phyloP scores from a whole-genome alignment of 768 basidiomycete species.

The Boletus reticuloceps region DNA sequence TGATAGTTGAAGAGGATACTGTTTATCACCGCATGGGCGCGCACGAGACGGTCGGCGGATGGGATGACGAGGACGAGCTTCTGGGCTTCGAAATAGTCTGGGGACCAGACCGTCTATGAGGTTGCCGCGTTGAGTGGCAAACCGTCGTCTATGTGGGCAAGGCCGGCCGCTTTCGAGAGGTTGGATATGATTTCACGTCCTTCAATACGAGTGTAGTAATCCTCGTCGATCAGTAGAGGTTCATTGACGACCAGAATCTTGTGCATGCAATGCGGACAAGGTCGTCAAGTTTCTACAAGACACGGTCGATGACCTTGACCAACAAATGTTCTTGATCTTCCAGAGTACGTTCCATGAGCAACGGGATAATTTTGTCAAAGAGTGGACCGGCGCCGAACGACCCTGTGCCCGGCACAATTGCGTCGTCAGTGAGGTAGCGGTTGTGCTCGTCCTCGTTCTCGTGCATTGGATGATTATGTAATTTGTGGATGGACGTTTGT shows the following conservation, averaged over 20 bases:
- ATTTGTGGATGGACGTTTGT: too few species aligned
- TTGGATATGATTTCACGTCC: conserved; percentile 99
- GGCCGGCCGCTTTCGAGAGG: conserved; percentile 95
- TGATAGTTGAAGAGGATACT: conserved; percentile 83
- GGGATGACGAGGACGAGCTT: conserved; percentile 45
- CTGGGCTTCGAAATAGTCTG: conserved; percentile 36
- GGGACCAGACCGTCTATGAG: too few species aligned
- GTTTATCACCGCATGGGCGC: conserved; percentile 91
- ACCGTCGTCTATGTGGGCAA: conserved; percentile 99
- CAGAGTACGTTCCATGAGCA: conserved; percentile 96
- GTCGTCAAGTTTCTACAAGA: conserved; percentile 98
- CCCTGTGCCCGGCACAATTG: too few species aligned
- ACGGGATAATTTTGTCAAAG: conserved; percentile 96
- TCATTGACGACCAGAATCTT: conserved; percentile 99
- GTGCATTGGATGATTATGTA: too few species aligned
- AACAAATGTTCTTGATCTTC: conserved; percentile 98
- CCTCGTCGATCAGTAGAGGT: conserved; percentile 97
- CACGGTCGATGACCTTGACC: conserved; percentile 98
- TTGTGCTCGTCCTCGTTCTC: too few species aligned
- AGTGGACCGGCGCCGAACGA: conserved; percentile 96
- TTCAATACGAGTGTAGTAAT: conserved; percentile 94
- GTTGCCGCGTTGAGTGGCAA: too few species aligned
- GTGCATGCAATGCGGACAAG: conserved; percentile 97
- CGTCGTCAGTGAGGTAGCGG: too few species aligned
- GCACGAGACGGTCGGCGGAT: conserved; percentile 56